Base-by-base conservation (phyloP, 1,139 yeast species). In the Candida pseudoviswanathii region DNA sequence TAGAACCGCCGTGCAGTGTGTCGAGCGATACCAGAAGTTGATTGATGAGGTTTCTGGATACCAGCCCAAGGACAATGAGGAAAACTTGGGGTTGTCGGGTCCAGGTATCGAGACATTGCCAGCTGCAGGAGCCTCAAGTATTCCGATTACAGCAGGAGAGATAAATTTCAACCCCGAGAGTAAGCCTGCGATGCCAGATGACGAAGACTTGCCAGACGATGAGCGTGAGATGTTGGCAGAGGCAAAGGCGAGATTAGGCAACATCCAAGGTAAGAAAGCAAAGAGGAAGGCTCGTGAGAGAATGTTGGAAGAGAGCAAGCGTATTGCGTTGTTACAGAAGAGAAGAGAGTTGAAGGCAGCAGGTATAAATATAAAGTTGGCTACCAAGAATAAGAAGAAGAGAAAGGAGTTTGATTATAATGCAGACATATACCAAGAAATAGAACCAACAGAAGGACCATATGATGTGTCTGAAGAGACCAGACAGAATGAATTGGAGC, bases 221-320 rank as follows among this genome's bases (percentile, higher is more conserved):
- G 97, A 94, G 59, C 71, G 81, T 53, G 98, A 94, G 64, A 91
- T 94, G 97, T 69, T 94, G 8, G 84, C 92, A 7, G 99, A 94
- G 63, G 98, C 99, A 0, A 80, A 88, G 48, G 96, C 97, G 1
- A 79, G 99, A 58, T 71, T 94, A 56, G 90, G 96, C 7, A 92
- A 90, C 60, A 92, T 97, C 0, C 94, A 88, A 64, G 99, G 99
- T 53, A 91, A 92, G 59, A 94, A 94, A 67, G 98, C 98, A 0
- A 89, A 91, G 54, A 71, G 99, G 52, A 89, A 92, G 63, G 90
- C 88, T 3, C 75, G 99, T 50, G 99, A 94, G 61, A 74, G 95
- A 49, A 80, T 90, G 81, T 57, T 75, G 40, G 89, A 85, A 46
- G 92, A 87, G 61, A 85, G 89, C 51, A 80, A 83, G 58, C 71